Conservation (phyloP, 306 rosid genomes). For the Vigna unguiculata region DNA sequence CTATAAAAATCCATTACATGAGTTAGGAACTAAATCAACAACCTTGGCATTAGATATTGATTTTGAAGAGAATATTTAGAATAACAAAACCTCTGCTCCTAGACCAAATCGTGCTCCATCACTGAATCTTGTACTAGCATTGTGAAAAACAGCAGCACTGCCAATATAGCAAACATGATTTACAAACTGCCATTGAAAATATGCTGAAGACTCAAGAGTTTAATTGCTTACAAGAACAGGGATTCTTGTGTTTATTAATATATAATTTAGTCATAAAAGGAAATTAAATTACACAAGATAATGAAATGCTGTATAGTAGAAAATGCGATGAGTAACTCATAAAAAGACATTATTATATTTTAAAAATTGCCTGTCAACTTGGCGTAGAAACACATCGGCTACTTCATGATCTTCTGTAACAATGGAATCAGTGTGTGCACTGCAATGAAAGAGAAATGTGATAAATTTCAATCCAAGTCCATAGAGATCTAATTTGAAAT, state of each 20-base stretch:
- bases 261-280: background rate
- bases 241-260: conserved; percentile 33
- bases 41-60: conserved; percentile 17
- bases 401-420: conserved; percentile 78
- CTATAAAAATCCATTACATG: conserved; percentile 48
- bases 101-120: conserved; percentile 98
- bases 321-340: conserved; percentile 5
- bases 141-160: conserved; percentile 99
- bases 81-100: conserved; percentile 89
- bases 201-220: conserved; percentile 9
- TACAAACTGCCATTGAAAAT: conserved; percentile 8
- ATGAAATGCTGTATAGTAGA: conserved; percentile 8
- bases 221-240: conserved; percentile 11
- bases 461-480: conserved; percentile 3
- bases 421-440: conserved; percentile 95
- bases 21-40: conserved; percentile 11
- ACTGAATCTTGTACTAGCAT: conserved; percentile 95
- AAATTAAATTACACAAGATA: conserved; percentile 12
- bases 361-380: conserved; percentile 81
- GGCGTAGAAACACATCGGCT: conserved; percentile 72
- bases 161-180: conserved; percentile 40
- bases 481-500: background rate
- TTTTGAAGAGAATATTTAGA: background rate
- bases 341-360: too few species aligned
- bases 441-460: conserved; percentile 52